Evolutionary conservation across 257 asterid species (phyloP).

Genomic region (Ligustrum vulgare): DNA sequence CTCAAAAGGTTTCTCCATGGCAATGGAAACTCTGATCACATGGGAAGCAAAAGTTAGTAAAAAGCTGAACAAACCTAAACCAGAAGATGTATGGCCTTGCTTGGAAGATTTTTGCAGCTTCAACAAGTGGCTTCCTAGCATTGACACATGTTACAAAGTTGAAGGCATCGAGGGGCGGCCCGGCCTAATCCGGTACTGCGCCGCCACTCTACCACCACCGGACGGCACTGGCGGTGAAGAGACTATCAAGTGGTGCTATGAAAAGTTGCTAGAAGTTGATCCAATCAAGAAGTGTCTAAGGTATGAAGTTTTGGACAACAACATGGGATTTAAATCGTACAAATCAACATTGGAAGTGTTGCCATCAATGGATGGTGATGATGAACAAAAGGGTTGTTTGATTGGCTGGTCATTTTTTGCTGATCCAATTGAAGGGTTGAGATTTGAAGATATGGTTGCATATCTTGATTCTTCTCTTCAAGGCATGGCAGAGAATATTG

Average conservation of each 20-base stretch:
- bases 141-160: constrained; percentile 54
- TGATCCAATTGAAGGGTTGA: constrained; percentile 63
- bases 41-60: constrained; percentile 67
- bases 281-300: constrained; percentile 34
- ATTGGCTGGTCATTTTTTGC: constrained; percentile 69
- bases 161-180: constrained; percentile 33
- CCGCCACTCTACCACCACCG: constrained; percentile 29
- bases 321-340: constrained; percentile 55
- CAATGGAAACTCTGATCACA: constrained; percentile 27
- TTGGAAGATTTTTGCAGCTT: constrained; percentile 62
- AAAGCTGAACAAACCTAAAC: constrained; percentile 35
- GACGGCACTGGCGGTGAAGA: constrained; percentile 25
- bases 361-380: constrained; percentile 34
- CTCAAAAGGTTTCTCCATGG: constrained; percentile 31
- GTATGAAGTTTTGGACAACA: constrained; percentile 54
- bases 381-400: constrained; percentile 33
- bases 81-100: constrained; percentile 58
- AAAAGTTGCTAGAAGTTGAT: constrained; percentile 47
- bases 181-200: constrained; percentile 58
- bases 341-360: constrained; percentile 40
- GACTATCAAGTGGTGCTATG: constrained; percentile 54
- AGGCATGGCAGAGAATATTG: constrained; percentile 54
- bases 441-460: constrained; percentile 31
- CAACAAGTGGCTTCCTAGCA: constrained; percentile 59
- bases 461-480: constrained; percentile 41